A percentile compares a stretch with the other conserved stretches of the same genome.
Evolutionary conservation across 169 alveolate genomes (phyloP).

Genomic region (Cryptosporidium canis): DNA sequence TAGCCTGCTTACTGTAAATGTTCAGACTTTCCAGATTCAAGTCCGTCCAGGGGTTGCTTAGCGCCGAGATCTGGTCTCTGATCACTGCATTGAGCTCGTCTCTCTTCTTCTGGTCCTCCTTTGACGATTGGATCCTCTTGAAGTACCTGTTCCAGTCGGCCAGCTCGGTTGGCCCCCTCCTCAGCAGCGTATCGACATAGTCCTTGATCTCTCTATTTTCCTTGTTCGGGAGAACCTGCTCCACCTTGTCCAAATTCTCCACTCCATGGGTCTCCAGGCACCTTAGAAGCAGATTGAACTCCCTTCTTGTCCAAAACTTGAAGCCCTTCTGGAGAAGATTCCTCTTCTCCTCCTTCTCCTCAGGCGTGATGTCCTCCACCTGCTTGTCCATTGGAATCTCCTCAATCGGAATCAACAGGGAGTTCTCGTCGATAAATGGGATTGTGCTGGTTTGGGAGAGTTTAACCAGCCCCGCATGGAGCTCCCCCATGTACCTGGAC

Average conservation of each 20-base stretch:
- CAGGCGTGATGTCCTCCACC: conserved; percentile 78
- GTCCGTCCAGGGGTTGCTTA: conserved; percentile 57
- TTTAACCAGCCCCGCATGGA: conserved; percentile 76
- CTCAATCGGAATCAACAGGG: conserved; percentile 73
- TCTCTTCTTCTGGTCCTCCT: conserved; percentile 39
- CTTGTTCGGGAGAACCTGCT: conserved; percentile 18
- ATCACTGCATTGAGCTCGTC: conserved; percentile 30
- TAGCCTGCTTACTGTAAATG: conserved; percentile 33
- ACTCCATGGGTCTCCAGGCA: conserved; percentile 82
- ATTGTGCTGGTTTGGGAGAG: conserved; percentile 58
- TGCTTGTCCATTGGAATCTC: conserved; percentile 76
- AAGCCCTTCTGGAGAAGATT: conserved; percentile 82
- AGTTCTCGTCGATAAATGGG: conserved; percentile 74
- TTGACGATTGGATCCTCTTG: conserved; percentile 22
- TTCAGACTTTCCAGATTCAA: conserved; percentile 24
- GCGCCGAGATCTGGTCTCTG: not conserved
- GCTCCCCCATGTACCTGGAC: conserved; percentile 67
- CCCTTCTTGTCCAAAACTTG: conserved; percentile 85
- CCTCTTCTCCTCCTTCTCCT: conserved; percentile 84
- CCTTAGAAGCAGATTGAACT: conserved; percentile 81
- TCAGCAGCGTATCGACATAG: not conserved
- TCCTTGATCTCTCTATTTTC: conserved; percentile 6
- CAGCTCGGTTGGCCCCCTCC: conserved; percentile 42
- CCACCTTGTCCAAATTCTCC: conserved; percentile 67
- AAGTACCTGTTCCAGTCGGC: conserved; percentile 42